Base-by-base conservation (phyloP, 2,329 filamentous ascomycete genomes). In the Colletotrichum sansevieriae region DNA sequence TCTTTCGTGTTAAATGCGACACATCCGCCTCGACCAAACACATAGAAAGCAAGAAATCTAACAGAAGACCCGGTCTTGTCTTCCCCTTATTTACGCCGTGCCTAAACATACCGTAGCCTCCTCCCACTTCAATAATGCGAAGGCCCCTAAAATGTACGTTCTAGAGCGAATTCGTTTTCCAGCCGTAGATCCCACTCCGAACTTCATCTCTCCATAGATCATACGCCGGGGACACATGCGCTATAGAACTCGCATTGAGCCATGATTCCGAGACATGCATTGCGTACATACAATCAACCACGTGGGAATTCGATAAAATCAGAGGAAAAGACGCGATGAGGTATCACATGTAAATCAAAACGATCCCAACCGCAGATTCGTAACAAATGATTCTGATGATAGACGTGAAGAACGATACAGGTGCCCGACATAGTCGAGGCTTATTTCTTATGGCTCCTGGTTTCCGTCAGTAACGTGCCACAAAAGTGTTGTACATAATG, bases 311-410 rank as follows among this genome's bases (percentile, higher is more conserved):
- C 63, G 62, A 65, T 52, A 39, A 68, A 69, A 47, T 63, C 55
- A 56, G 37, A 39, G 6, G 13, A 54, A 68, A 55, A 65, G 52
- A 60, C 51, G 65, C 58, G 54, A 61, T 44, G 63, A 71, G 71
- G 70, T 71, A 71, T 77, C 76, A 70, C 75, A 75, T 72, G 76
- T 76, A 70, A 71, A 71, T 63, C 63, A 69, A 55, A 68, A 66
- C 59, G 44, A 41, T n/a, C 47, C 47, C 49, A 63, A 52, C 39
- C 58, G 46, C 41, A 57, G 22, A 25, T 35, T 51, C 29, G 20
- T 49, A 41, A 54, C 22, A 63, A 22, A 49, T 29, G 15, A 22
- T 39, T 22, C 55, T 51, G 18, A 22, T 55, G 51, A 33, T 41
- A 55, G 7, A 12, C 39, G 35, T 18, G 11, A 29, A n/a, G n/a